phyloP scores from a whole-genome alignment of 306 rosid species.

The Quillaja saponaria region DNA sequence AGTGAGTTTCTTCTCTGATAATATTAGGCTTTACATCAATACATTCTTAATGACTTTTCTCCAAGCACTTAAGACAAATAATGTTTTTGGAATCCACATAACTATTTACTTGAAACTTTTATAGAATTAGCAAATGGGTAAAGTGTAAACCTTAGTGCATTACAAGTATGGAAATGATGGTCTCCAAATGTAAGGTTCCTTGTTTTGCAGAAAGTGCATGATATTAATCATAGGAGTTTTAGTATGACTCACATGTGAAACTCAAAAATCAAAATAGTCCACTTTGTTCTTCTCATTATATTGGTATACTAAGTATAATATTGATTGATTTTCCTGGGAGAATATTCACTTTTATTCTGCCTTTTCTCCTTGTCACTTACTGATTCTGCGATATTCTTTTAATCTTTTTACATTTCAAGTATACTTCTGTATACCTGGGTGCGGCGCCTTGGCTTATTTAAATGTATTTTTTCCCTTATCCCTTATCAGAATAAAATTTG shows the following conservation, averaged over 20 bases:
- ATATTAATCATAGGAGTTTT: not conserved
- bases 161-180: not conserved
- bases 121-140: constrained; percentile 14
- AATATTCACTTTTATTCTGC: constrained; percentile 2
- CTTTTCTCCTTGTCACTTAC: not conserved
- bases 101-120: constrained; percentile 1
- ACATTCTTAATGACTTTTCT: too few relatives aligned
- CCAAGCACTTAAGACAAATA: too few relatives aligned
- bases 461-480: too few relatives aligned
- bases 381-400: not conserved
- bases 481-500: too few relatives aligned
- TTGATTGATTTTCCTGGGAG: not conserved
- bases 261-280: not conserved
- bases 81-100: too few relatives aligned
- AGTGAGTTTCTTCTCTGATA: constrained; percentile 48
- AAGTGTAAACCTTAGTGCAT: not conserved
- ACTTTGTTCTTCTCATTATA: constrained; percentile 13
- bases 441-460: too few relatives aligned
- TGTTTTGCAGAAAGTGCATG: constrained; percentile 11
- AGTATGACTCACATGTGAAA: constrained; percentile 16
- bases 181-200: constrained; percentile 1
- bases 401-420: too few relatives aligned
- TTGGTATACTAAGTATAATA: constrained; percentile 4
- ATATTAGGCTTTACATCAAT: not conserved
- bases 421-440: not conserved